Evolutionary conservation across 139 green algal species (phyloP), one percentile per base, ranked within the genome.

Genomic region (Ettlia oleoabundans): DNA sequence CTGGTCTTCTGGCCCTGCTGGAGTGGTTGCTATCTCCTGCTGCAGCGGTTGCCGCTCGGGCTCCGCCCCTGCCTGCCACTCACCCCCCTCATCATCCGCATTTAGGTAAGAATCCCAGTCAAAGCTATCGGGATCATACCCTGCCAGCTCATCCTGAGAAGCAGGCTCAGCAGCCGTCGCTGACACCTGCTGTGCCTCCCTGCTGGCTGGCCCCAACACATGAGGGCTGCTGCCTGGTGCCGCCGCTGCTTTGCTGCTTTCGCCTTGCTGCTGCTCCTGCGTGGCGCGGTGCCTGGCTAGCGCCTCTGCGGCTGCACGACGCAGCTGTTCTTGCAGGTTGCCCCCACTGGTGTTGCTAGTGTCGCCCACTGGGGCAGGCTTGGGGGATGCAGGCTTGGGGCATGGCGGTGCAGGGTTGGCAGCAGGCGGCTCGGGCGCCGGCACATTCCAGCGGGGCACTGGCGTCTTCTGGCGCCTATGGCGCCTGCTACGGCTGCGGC

Each of bases 61-160:
- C 51, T 79, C 32, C 52, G 21, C 40, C 33, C 18, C 58, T 32
- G 58, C 63, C 30, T 41, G n/a, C 7, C n/a, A 6, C 4, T 40
- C 63, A 24, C 6, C 63, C 41, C n/a, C 63, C 32, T 38, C 63
- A 8, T 18, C n/a, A 41, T 69, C 55, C 55, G 30, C 70, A 28
- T n/a, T 22, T 42, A 77, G 70, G 43, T 38, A 79, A 24, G 51
- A 47, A 52, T 79, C 72, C 72, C 72, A 79, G 72, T 79, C 72
- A 18, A 47, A 79, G 1, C 21, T 21, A 6, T 51, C 51, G 1
- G 72, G 72, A 51, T 79, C 72, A 28, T 32, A 67, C 1, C 72
- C 72, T 26, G 58, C 72, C 2, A 79, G 51, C 19, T 79, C 72
- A 33, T 22, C 30, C 72, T 51, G 4, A 3, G 18, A 18, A 41